Conservation (phyloP, 768 basidiomycete genomes). For the Sistotremastrum niveocremeum region DNA sequence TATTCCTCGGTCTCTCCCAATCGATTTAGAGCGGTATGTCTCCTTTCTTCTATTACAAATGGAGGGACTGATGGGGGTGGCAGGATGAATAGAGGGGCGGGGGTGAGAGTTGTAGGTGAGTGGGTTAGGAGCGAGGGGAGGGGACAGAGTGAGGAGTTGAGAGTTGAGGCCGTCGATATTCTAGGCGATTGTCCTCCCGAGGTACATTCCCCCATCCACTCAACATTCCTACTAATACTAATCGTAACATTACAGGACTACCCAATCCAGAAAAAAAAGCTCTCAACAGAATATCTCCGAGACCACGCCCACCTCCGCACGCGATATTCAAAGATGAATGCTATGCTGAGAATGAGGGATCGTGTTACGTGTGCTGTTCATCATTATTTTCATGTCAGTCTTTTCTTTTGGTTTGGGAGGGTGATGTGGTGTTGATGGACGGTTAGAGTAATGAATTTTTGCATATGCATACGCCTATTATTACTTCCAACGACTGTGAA, state of each 20-base stretch:
- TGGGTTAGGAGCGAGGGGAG: conserved; percentile 33
- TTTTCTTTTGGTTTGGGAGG: no score
- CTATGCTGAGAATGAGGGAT: conserved; percentile 66
- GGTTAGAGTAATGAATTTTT: conserved; percentile 62
- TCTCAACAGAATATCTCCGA: conserved; percentile 67
- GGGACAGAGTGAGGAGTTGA: conserved; percentile 40
- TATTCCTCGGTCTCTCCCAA: conserved; percentile 26
- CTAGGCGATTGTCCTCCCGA: conserved; percentile 48
- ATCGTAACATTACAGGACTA: conserved; percentile 38
- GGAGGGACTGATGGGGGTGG: not conserved
- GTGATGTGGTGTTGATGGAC: not conserved
- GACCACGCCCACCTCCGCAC: conserved; percentile 82
- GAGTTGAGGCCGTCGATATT: conserved; percentile 32
- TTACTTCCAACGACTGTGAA: conserved; percentile 90
- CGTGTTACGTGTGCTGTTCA: conserved; percentile 41
- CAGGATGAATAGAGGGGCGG: conserved; percentile 41
- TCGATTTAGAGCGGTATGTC: not conserved
- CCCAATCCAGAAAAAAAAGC: conserved; percentile 83
- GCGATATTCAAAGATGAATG: conserved; percentile 55
- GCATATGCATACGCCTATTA: conserved; percentile 71
- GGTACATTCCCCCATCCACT: conserved; percentile 19
- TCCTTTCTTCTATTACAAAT: not conserved
- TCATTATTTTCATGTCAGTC: conserved; percentile 57
- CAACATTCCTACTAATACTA: not conserved
- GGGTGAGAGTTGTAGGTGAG: conserved; percentile 35